Conservation (phyloP, 202 grass and related monocot species). For the Digitaria exilis region DNA sequence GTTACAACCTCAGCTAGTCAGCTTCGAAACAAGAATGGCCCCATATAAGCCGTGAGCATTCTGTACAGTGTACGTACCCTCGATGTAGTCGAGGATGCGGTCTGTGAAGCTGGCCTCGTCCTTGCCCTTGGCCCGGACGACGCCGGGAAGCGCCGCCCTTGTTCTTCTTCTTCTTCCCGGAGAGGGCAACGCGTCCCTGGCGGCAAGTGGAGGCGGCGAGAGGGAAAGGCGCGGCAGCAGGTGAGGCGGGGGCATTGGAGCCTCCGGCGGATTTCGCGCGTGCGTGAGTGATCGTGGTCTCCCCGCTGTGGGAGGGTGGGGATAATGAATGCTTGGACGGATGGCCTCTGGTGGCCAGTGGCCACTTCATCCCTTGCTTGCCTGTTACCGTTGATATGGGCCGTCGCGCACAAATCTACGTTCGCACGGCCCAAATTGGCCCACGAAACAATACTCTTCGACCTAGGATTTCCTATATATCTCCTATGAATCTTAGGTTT, state of each 20-base stretch:
- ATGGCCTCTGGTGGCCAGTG: not conserved
- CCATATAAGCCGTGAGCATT: not conserved
- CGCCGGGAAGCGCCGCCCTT: not conserved
- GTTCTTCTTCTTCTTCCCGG: not conserved
- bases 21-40: not conserved
- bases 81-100: slow-evolving; percentile 93
- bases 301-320: not conserved
- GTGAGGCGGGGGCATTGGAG: slow-evolving; percentile 37
- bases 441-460: too few species aligned
- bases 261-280: slow-evolving; percentile 12
- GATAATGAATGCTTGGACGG: slow-evolving; percentile 44
- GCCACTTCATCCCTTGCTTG: too few species aligned
- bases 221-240: slow-evolving; percentile 1
- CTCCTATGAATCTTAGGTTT: too few species aligned
- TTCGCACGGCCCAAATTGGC: too few species aligned
- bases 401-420: too few species aligned
- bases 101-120: slow-evolving; percentile 84
- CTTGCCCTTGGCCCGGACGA: slow-evolving; percentile 51
- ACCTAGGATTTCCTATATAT: too few species aligned
- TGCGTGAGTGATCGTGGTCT: not conserved
- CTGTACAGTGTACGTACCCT: slow-evolving; percentile 41
- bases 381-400: not conserved
- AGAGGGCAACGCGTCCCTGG: not conserved
- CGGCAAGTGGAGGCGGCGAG: not conserved
- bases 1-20: too few species aligned